Conservation (phyloP, 2,329 filamentous ascomycete genomes). For the Aspergillus brunneoviolaceus region DNA sequence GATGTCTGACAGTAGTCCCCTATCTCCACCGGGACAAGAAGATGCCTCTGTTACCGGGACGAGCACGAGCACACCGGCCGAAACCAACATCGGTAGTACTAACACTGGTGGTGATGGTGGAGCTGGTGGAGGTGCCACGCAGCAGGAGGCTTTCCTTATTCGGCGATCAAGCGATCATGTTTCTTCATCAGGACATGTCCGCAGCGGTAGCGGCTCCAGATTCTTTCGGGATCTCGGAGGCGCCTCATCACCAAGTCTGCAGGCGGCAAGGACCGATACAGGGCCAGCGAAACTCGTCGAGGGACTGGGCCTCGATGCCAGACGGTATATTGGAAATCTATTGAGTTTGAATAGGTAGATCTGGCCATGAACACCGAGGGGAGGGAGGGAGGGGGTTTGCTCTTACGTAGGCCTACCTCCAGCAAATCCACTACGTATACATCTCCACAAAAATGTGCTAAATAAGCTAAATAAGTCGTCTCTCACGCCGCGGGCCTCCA, state of each 20-base stretch:
- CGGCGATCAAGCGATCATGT: constrained; percentile 46
- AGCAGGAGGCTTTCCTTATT: constrained; percentile 48
- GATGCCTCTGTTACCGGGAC: constrained; percentile 5
- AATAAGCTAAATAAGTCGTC: background rate
- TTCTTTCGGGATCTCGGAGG: constrained; percentile 45
- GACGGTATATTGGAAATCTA: constrained; percentile 48
- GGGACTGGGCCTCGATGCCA: constrained; percentile 48
- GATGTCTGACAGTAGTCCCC: constrained; percentile 32
- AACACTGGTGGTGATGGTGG: background rate
- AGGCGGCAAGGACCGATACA: constrained; percentile 28
- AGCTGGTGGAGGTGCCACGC: background rate
- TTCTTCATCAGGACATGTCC: constrained; percentile 31
- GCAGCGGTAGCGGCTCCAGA: constrained; percentile 33
- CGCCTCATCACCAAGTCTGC: constrained; percentile 26
- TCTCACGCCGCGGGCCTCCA: background rate
- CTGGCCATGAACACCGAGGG: background rate
- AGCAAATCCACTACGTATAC: too few species aligned
- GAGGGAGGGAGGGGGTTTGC: background rate
- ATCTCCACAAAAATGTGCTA: too few species aligned
- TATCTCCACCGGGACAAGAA: background rate
- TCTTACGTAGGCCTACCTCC: background rate
- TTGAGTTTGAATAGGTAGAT: constrained; percentile 44
- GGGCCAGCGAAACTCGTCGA: constrained; percentile 42
- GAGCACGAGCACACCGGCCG: constrained; percentile 8
- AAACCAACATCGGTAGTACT: constrained; percentile 8